A percentile compares a stretch with the other conserved stretches of the same genome.
Evolutionary conservation across 768 basidiomycete genomes (phyloP).

Genomic region (Lactifluus volemus): DNA sequence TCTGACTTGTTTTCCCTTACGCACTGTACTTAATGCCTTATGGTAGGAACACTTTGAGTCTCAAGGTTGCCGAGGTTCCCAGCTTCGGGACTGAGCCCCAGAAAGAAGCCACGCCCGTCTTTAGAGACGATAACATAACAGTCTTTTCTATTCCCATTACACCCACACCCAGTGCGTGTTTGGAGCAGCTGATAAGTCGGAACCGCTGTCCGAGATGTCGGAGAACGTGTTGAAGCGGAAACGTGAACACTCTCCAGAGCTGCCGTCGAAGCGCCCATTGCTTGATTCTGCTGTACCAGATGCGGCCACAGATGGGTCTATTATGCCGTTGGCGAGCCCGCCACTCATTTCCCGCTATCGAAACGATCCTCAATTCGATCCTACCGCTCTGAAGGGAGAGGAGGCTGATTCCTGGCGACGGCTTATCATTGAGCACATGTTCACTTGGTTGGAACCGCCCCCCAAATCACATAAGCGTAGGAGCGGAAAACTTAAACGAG

Average conservation of each 20-base stretch:
- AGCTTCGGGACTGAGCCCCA: constrained; percentile 21
- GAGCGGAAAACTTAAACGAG: constrained; percentile 2
- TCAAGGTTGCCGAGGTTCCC: constrained; percentile 39
- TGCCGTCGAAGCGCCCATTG: constrained; percentile 20
- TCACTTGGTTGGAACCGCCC: constrained; percentile 26
- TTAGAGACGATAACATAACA: constrained; percentile 52
- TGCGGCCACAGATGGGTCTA: not conserved
- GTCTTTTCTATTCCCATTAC: constrained; percentile 53
- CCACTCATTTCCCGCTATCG: constrained; percentile 23
- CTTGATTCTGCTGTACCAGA: not conserved
- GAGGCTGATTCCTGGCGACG: constrained; percentile 49
- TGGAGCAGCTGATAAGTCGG: not conserved
- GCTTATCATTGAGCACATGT: constrained; percentile 50
- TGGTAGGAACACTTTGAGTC: constrained; percentile 41
- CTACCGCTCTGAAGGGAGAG: constrained; percentile 31
- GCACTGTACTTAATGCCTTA: not conserved
- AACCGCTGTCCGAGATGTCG: not conserved
- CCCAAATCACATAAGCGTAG: not conserved
- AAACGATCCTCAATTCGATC: constrained; percentile 23
- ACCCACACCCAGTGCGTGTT: not conserved
- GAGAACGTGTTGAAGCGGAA: constrained; percentile 25
- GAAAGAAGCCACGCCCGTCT: constrained; percentile 37
- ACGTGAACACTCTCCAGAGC: constrained; percentile 22
- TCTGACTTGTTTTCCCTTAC: not conserved
- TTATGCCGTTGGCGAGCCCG: not conserved